Conservation (phyloP, 768 basidiomycete species). For the Pleurotus platypus region DNA sequence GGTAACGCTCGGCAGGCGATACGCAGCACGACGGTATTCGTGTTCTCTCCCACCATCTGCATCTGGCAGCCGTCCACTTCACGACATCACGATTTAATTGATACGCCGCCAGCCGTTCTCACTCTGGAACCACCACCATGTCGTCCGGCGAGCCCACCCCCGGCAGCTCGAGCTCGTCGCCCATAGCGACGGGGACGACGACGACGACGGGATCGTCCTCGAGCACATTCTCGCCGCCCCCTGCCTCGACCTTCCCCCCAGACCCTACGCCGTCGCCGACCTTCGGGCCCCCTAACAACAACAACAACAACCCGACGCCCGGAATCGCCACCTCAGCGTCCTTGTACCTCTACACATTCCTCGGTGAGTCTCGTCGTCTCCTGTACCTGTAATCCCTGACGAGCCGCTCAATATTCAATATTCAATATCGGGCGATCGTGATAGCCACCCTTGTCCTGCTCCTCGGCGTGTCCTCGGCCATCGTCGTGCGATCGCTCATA, state of each 20-base stretch:
- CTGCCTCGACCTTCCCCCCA: neutral
- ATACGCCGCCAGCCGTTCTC: too few relatives aligned
- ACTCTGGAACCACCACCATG: neutral
- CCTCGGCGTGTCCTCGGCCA: constrained; percentile 62
- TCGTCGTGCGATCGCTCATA: constrained; percentile 61
- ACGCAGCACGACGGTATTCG: too few relatives aligned
- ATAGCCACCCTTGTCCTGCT: constrained; percentile 66
- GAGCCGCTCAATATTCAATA: neutral
- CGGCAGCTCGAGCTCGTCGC: neutral
- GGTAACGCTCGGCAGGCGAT: too few relatives aligned
- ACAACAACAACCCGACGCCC: neutral
- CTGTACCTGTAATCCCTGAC: neutral
- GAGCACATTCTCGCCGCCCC: neutral
- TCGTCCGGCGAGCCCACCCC: neutral
- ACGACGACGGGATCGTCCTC: neutral
- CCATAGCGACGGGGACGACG: neutral
- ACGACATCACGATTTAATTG: too few relatives aligned
- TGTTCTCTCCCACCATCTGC: too few relatives aligned
- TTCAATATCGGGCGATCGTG: constrained; percentile 26
- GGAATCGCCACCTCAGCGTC: constrained; percentile 4
- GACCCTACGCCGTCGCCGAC: neutral
- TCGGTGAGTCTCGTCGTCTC: neutral
- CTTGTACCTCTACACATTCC: constrained; percentile 5
- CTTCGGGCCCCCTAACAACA: neutral
- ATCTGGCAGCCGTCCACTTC: too few relatives aligned